Evolutionary conservation across 306 rosid species (phyloP).

Genomic region (Arachis hypogaea): DNA sequence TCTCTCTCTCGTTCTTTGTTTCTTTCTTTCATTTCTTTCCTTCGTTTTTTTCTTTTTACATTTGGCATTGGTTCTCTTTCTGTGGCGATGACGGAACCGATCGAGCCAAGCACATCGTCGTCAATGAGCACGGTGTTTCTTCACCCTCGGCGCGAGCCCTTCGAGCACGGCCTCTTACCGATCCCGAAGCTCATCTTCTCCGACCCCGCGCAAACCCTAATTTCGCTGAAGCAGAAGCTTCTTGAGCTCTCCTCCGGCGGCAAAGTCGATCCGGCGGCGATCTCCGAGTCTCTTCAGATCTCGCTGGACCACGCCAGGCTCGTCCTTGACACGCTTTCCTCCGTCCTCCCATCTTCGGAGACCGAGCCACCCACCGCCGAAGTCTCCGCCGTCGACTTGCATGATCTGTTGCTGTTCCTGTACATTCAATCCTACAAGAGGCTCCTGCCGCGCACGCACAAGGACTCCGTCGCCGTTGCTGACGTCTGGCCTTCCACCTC

Average conservation of each 20-base stretch:
- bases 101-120: slow-evolving; percentile 59
- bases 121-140: slow-evolving; percentile 62
- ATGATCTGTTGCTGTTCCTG: slow-evolving; percentile 85
- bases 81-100: slow-evolving; percentile 73
- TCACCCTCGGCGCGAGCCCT: slow-evolving; percentile 88
- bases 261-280: slow-evolving; percentile 59
- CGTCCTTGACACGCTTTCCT: slow-evolving; percentile 79
- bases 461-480: slow-evolving; percentile 92
- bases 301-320: slow-evolving; percentile 81
- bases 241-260: slow-evolving; percentile 50
- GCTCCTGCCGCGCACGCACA: slow-evolving; percentile 88
- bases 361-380: slow-evolving; percentile 68
- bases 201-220: slow-evolving; percentile 97
- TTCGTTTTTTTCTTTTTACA: background rate
- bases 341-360: slow-evolving; percentile 71
- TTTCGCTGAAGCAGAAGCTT: slow-evolving; percentile 78
- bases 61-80: slow-evolving; percentile 31
- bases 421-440: slow-evolving; percentile 95
- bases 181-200: slow-evolving; percentile 83
- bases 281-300: slow-evolving; percentile 92
- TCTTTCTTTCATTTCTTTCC: too few species aligned
- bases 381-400: slow-evolving; percentile 59
- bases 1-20: background rate
- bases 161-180: slow-evolving; percentile 93
- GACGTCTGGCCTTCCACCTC: slow-evolving; percentile 99